A percentile compares a stretch with the other conserved stretches of the same genome.
Conservation (phyloP, 306 rosid species). For the Castanopsis chinensis region DNA sequence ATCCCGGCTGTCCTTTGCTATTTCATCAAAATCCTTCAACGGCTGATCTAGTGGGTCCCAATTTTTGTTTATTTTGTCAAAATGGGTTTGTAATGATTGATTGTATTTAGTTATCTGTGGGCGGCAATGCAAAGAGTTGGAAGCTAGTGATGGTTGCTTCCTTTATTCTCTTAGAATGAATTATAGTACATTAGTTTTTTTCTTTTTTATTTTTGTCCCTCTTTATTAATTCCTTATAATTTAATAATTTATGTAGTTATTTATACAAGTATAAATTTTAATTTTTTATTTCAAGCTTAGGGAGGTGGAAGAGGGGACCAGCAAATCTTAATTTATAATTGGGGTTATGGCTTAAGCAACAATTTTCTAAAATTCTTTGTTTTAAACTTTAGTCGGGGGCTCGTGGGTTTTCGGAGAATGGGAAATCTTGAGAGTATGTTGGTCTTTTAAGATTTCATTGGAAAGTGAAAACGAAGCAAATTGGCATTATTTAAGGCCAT, state of each 20-base stretch:
- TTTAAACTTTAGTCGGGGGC: slow-evolving; percentile 54
- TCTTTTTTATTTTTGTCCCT: background rate
- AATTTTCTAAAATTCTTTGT: slow-evolving; percentile 33
- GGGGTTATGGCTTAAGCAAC: slow-evolving; percentile 54
- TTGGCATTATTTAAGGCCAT: slow-evolving; percentile 30
- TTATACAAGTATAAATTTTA: background rate
- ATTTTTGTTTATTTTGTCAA: slow-evolving; percentile 48
- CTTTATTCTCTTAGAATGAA: slow-evolving; percentile 18
- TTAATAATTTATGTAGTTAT: background rate
- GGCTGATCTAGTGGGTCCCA: slow-evolving; percentile 65
- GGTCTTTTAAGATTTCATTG: slow-evolving; percentile 91
- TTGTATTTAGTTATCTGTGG: slow-evolving; percentile 41
- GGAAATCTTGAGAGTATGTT: slow-evolving; percentile 88
- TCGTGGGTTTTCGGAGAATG: slow-evolving; percentile 98
- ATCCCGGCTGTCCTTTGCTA: slow-evolving; percentile 36
- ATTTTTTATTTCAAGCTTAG: background rate
- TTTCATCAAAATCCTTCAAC: slow-evolving; percentile 38
- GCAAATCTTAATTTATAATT: slow-evolving; percentile 45
- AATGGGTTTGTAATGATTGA: slow-evolving; percentile 46
- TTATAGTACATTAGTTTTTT: background rate
- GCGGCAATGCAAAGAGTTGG: slow-evolving; percentile 19
- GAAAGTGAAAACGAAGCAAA: slow-evolving; percentile 49
- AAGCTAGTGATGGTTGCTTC: slow-evolving; percentile 19
- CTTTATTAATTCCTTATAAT: too few relatives aligned
- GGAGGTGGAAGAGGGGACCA: slow-evolving; percentile 58